A percentile compares a stretch with the other conserved stretches of the same genome.
These are phyloP conservation scores for Penicillium sp. DNA, from an alignment of 2,329 filamentous ascomycete species.

Conservation along the genomic window DNA sequence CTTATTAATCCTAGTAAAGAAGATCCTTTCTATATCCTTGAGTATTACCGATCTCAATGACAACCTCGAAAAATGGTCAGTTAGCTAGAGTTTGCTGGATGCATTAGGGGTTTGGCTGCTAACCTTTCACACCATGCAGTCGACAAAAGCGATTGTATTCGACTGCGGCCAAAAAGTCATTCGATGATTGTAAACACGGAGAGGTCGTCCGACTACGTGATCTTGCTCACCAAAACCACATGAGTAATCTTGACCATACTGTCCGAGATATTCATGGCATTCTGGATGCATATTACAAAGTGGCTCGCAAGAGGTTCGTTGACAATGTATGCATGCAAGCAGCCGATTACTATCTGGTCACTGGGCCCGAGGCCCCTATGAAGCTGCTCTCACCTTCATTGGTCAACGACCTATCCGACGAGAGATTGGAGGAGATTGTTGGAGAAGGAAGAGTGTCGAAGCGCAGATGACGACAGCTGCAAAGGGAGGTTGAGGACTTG, in stretches of 20 bases:
- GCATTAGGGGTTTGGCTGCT: background rate
- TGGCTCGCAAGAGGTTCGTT: slow-evolving; percentile 60
- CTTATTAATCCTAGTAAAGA: no score
- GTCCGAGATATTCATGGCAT: slow-evolving; percentile 59
- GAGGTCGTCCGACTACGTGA: background rate
- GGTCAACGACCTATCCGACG: slow-evolving; percentile 39
- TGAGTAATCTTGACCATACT: slow-evolving; percentile 19
- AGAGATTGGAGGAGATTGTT: slow-evolving; percentile 55
- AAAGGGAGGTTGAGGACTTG: slow-evolving; percentile 47
- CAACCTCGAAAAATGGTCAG: slow-evolving; percentile 38
- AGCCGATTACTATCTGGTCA: slow-evolving; percentile 54
- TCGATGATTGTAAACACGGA: background rate
- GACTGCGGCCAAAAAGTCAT: background rate
- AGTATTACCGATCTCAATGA: slow-evolving; percentile 27
- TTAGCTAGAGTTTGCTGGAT: background rate
- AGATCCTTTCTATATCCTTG: no score
- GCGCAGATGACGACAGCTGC: slow-evolving; percentile 45
- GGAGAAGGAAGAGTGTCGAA: slow-evolving; percentile 52
- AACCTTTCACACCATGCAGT: background rate
- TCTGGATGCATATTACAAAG: slow-evolving; percentile 61
- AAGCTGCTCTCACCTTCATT: slow-evolving; percentile 52
- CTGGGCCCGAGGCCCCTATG: slow-evolving; percentile 51
- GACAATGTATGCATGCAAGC: slow-evolving; percentile 62
- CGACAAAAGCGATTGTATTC: background rate
- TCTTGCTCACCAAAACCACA: background rate